Base-by-base conservation (phyloP, 2,329 filamentous ascomycete genomes). In the Triangularia verruculosa region DNA sequence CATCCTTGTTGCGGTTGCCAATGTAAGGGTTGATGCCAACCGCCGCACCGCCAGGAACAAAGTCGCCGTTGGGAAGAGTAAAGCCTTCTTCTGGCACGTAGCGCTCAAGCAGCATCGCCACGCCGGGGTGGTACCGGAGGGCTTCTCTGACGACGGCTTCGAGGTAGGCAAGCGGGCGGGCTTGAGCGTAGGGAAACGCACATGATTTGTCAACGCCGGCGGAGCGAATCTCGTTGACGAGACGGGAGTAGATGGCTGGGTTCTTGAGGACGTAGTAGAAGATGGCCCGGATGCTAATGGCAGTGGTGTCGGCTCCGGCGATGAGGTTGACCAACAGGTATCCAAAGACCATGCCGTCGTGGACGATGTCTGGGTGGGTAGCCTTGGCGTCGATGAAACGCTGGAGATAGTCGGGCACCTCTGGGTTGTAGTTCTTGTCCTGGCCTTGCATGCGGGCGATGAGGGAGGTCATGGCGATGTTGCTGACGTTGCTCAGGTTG, bases 251-350 rank as follows among this genome's bases (percentile, higher is more conserved):
- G 27, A 76, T 76, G 0, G 67, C 59, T 0, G 83, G 83, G 65
- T 87, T 79, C 71, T 82, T 84, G 43, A 89, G 76, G 7, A 89
- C 73, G 73, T 84, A 83, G 74, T 89, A 89, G 70, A 90, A 85
- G 2, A 89, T 78, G 1, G 83, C 79, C 11, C 80, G 82, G 0
- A 89, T 75, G 30, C 79, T 82, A 70, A 89, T 89, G 20, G 85
- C 86, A 0, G 87, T 90, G 1, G 87, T 90, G 72, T 90, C 88
- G 1, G 82, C 85, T 4, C 87, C 87, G 6, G 69, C 72, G 30
- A 67, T 51, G 17, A 73, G 22, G 64, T 71, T 72, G 32, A 68
- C 57, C 12, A 70, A 53, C 11, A 65, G 39, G 47, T 68, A 70
- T 4, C 55, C 57, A n/a, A 66, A 56, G 53, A 72, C 59, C 6